phyloP scores from a whole-genome alignment of 2,329 filamentous ascomycete genomes.

The Microdochium paspali region DNA sequence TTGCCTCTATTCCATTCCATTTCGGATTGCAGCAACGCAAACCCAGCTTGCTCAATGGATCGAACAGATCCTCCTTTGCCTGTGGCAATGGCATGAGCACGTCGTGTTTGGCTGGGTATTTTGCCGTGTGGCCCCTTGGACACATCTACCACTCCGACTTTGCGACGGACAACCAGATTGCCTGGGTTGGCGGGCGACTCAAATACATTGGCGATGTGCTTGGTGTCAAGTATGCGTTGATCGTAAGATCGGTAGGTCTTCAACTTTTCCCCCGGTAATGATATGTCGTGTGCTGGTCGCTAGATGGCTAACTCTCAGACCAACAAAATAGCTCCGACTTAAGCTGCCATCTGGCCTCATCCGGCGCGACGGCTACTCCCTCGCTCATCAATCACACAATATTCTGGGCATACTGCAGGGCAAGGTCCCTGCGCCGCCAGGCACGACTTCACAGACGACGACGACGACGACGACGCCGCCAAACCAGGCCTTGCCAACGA shows the following conservation, averaged over 20 bases:
- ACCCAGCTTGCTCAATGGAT: conserved; percentile 27
- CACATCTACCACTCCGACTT: conserved; percentile 47
- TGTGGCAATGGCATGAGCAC: conserved; percentile 38
- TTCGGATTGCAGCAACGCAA: conserved; percentile 47
- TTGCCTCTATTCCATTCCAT: conserved; percentile 52
- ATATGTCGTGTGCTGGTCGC: neutral
- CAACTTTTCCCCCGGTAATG: neutral
- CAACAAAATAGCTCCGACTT: neutral
- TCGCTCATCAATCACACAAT: neutral
- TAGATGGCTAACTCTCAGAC: neutral
- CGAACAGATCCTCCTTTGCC: conserved; percentile 34
- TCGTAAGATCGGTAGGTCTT: conserved; percentile 40
- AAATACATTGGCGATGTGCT: conserved; percentile 44
- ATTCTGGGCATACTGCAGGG: neutral
- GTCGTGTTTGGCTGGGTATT: conserved; percentile 49
- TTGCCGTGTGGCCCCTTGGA: conserved; percentile 49
- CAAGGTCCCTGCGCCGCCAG: neutral
- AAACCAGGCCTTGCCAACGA: too few species aligned
- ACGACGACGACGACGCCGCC: too few species aligned
- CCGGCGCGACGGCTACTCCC: neutral
- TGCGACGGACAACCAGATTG: conserved; percentile 46
- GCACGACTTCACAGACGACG: neutral
- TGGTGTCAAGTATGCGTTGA: conserved; percentile 48
- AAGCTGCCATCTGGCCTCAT: neutral
- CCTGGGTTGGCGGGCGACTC: conserved; percentile 45